phyloP scores from a whole-genome alignment of 176 grass and related monocot genomes.

The Juncus effusus region DNA sequence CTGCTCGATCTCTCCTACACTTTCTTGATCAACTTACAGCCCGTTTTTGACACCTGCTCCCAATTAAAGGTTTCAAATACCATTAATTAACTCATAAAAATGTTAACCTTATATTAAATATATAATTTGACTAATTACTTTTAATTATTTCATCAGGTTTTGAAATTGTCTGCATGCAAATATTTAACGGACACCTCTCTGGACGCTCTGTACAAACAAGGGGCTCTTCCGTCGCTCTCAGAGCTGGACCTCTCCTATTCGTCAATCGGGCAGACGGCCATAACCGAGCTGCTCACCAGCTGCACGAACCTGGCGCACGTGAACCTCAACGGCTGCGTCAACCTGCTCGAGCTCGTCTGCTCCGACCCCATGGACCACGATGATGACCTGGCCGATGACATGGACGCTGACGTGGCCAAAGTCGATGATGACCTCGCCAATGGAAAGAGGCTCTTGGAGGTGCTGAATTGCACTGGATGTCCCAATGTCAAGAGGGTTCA shows the following conservation, averaged over 20 bases:
- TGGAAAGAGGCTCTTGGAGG: slow-evolving; percentile 55
- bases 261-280: slow-evolving; percentile 73
- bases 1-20: slow-evolving; percentile 97
- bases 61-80: slow-evolving; percentile 53
- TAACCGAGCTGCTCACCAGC: slow-evolving; percentile 59
- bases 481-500: slow-evolving; percentile 87
- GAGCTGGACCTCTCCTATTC: slow-evolving; percentile 98
- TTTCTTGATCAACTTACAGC: slow-evolving; percentile 84
- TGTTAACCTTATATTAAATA: neutral
- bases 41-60: slow-evolving; percentile 76
- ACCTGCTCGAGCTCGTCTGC: slow-evolving; percentile 81
- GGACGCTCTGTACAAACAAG: slow-evolving; percentile 70
- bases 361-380: neutral
- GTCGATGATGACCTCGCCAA: slow-evolving; percentile 24
- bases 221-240: slow-evolving; percentile 66
- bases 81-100: neutral
- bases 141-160: slow-evolving; percentile 32
- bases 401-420: slow-evolving; percentile 25
- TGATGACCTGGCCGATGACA: slow-evolving; percentile 37
- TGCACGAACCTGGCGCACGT: slow-evolving; percentile 85
- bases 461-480: slow-evolving; percentile 91
- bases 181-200: slow-evolving; percentile 72
- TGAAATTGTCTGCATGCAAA: slow-evolving; percentile 98
- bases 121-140: neutral
- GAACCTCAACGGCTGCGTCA: slow-evolving; percentile 89